Base-by-base conservation (phyloP, 345 rosid genomes). In the Syzygium jambos region DNA sequence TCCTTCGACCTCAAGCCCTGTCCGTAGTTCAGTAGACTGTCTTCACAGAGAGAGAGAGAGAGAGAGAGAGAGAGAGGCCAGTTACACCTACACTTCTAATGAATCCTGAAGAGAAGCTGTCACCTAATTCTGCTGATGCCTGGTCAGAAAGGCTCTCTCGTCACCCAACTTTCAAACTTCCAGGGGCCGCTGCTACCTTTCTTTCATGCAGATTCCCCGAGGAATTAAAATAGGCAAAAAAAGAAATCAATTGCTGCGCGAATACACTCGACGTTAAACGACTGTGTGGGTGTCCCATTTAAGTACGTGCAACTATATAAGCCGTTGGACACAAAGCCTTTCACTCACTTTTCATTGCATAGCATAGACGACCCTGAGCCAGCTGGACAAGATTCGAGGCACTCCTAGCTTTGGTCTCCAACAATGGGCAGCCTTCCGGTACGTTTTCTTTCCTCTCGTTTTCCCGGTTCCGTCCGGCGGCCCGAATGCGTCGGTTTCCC, bases 341-440 rank as follows among this genome's bases (percentile, higher is more conserved):
- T 38, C 34, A 11, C 83, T 21, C 61, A 86, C 55, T 77, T 80
- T 52, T 3, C 84, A n/a, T 86, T 86, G 1, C 78, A 3, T 30
- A 43, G 6, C 14, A 14, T 63, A 29, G 4, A 38, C 49, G 9
- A 19, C 49, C 49, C 19, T 1, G 27, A 68, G 25, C 78, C 78
- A 17, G 21, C 78, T 68, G 25, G 38, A 19, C 46, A 11, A 5
- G 38, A 38, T 15, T 63, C 78, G 21, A 34, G 16, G 8, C 34
- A 16, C 80, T 41, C 78, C 86, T 2, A 13, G 51, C 82, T n/a
- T 19, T 2, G 49, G 38, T 23, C 68, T 30, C 9, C 73, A 23
- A 85, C 53, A 6, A 88, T 88, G 89, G 87, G 87, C 56, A 88
- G 89, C 89, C 54, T 85, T 57, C 85, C 85, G 73, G 89, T 88